Evolutionary conservation across 306 rosid species (phyloP), one percentile per base, ranked within the genome.

Genomic region (Trichosanthes cucumerina): DNA sequence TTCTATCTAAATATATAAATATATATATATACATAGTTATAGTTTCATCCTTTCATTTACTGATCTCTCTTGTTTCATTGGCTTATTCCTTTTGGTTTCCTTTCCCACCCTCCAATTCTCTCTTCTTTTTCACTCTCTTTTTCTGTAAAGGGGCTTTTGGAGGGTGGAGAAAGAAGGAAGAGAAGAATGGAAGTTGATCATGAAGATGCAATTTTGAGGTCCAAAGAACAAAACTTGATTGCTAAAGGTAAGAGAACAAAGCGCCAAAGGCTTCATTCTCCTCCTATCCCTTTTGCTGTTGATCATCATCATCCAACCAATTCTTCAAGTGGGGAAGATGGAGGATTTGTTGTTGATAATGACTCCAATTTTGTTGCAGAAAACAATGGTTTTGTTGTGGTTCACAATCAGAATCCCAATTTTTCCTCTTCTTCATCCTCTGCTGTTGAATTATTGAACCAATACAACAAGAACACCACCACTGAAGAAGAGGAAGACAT

Each of bases 251-350:
- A 92, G 81, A 85, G 98, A 46, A 95, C 97, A 72, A 95, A 95
- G 82, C 93, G 98, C 88, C 86, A 81, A 14, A 83, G 98, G 87
- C 97, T 93, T 13, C 98, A 91, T 82, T 95, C 98, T n/a, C 98
- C 98, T 0, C 98, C 98, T 0, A 80, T 86, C 24, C 98, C 93
- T 58, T 89, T 90, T 76, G 83, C 89, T 59, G 36, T 74, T 80
- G n/a, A n/a, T n/a, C n/a, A n/a, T n/a, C n/a, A n/a, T n/a, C n/a
- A n/a, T n/a, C 50, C 85, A 63, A 58, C 49, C 78, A 47, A 50
- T 26, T 74, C 78, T 66, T 66, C 74, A 4, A 66, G 24, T 72
- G 77, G 41, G 21, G 77, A 47, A 6, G 77, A n/a, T n/a, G n/a
- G 58, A 72, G 77, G 56, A 72, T 14, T 72, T 72, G 15, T 14